phyloP scores from a whole-genome alignment of 257 asterid genomes.

The Striga asiatica region DNA sequence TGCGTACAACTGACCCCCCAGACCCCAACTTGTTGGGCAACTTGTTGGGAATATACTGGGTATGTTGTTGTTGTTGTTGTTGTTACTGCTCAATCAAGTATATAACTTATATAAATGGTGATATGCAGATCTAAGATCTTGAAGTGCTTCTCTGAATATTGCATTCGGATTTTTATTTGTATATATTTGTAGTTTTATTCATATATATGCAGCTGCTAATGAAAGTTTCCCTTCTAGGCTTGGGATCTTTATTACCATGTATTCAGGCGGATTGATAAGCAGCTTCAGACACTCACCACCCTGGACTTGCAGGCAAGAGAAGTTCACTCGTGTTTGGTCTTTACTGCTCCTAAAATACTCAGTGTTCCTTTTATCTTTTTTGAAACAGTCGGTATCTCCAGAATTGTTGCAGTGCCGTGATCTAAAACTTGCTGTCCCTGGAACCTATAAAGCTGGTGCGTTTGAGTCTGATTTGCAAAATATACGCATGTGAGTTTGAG shows the following conservation, averaged over 20 bases:
- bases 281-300: constrained; percentile 88
- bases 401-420: constrained; percentile 83
- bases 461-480: not conserved
- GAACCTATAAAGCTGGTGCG: constrained; percentile 94
- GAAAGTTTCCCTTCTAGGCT: constrained; percentile 43
- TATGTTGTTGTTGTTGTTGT: too few species aligned
- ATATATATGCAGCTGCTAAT: constrained; percentile 15
- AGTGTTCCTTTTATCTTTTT: constrained; percentile 16
- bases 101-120: not conserved
- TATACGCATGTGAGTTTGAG: not conserved
- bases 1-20: too few species aligned
- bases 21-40: too few species aligned
- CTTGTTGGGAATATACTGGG: too few species aligned
- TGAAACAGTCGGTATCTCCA: constrained; percentile 83
- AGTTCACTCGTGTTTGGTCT: constrained; percentile 9
- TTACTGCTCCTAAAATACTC: constrained; percentile 11
- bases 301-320: constrained; percentile 86
- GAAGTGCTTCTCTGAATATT: not conserved
- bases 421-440: constrained; percentile 95
- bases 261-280: constrained; percentile 90
- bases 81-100: not conserved
- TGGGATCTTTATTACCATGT: constrained; percentile 99
- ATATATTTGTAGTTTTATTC: constrained; percentile 5
- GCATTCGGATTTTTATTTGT: not conserved
- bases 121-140: constrained; percentile 3